Evolutionary conservation across 2,329 filamentous ascomycete species (phyloP), one percentile per base, ranked within the genome.

Genomic region (Penicillium sp.): DNA sequence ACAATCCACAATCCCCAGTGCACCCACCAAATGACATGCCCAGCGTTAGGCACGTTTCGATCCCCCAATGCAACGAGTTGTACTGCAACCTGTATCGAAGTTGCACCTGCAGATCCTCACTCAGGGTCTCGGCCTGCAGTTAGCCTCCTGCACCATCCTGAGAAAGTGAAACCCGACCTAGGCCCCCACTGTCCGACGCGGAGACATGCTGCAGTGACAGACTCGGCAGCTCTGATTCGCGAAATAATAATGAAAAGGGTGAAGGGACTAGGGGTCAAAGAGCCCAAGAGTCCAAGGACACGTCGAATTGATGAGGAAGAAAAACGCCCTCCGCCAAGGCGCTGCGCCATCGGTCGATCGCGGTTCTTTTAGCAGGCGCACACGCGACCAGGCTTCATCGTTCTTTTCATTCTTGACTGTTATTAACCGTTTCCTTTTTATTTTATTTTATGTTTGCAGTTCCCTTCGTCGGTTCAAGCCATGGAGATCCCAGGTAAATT

Each of bases 401-500:
- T 24, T 38, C 18, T 28, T 42, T 42, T 2, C 7, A 24, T 28
- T 15, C 13, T 24, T 26, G 10, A 10, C 23, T 42, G 18, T 26
- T n/a, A 15, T 36, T 21, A 21, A 28, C 41, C n/a, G 12, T 21
- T 26, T 23, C n/a, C 28, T 21, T 21, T 5, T 42, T 23, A n/a
- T n/a, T n/a, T n/a, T n/a, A n/a, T n/a, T n/a, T n/a, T n/a, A n/a
- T n/a, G n/a, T 5, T 26, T 15, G 21, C 28, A 23, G 3, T 42
- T 39, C 16, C 8, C 4, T n/a, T 8, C 23, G n/a, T 26, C 23
- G 9, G 1, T 24, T 24, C 23, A 9, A 36, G 6, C 6, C 1
- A 64, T 64, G 61, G 60, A 58, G 46, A 34, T 64, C 23, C 70
- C 70, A 18, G 54, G 59, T 38, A 79, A 79, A 62, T 69, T 81